Evolutionary conservation across 2,329 filamentous ascomycete species (phyloP), one percentile per base, ranked within the genome.

Genomic region (Pyrenochaeta sp.): DNA sequence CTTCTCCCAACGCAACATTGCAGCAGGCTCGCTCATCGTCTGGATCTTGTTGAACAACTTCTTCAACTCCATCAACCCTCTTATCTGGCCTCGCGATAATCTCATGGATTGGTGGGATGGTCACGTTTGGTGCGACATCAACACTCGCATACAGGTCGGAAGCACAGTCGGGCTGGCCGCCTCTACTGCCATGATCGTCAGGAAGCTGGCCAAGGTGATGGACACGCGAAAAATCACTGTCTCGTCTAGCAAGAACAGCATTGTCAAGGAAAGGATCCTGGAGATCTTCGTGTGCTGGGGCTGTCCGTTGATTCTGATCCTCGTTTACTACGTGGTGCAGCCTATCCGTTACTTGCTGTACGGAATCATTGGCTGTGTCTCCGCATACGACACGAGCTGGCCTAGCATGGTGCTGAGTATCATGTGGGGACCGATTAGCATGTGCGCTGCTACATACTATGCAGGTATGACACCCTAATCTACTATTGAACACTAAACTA

Each of bases 1-100:
- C 63, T 72, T 77, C 46, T 76, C 76, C 38, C 82, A 84, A 52
- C 75, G 76, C 44, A 89, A 88, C 64, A 71, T 86, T 37, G 77
- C 83, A 9, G 80, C 83, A 6, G 75, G 77, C 13, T 78, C 76
- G 20, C 73, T 88, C 23, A 77, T 85, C 35, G 60, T 74, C 36
- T 86, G 81, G 76, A 69, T 81, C 39, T 67, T 80, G 17, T 44
- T 84, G n/a, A 64, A 78, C 44, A 86, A 86, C 56, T 42, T 84
- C 39, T 76, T 81, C 63, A 80, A 77, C 52, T 75, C 84, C 50
- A 67, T 83, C 72, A 88, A 89, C 59, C 74, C 84, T 2, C 63
- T 86, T 35, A 77, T 88, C 48, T 89, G 86, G 86, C 77, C 80
- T 0, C 80, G 74, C 6, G 81, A 86, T 51, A 72, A 86, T 51